These are phyloP conservation scores for Phytophthora foliorum DNA, from an alignment of 352 stramenopile species.

Conservation along the genomic window DNA sequence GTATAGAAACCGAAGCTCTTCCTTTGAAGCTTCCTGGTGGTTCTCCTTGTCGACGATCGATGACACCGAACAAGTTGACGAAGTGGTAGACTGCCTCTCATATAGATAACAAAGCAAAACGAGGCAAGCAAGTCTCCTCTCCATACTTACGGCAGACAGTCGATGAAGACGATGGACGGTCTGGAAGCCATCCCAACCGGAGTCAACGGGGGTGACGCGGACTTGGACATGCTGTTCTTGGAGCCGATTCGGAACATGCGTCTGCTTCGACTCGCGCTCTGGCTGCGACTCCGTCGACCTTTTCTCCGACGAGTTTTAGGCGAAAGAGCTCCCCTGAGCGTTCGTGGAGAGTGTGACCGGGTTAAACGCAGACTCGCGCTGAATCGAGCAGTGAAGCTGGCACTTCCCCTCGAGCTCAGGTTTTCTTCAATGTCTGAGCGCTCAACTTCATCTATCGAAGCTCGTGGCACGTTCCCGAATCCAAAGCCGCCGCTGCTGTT, in stretches of 20 bases:
- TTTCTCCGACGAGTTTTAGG: constrained; percentile 3
- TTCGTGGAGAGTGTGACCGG: constrained; percentile 21
- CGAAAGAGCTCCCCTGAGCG: constrained; percentile 11
- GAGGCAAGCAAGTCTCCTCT: constrained; percentile 2
- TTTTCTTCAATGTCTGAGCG: constrained; percentile 11
- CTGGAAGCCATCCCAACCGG: neutral
- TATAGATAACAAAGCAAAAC: constrained; percentile 27
- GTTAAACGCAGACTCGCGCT: constrained; percentile 28
- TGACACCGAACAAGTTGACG: neutral
- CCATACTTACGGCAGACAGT: constrained; percentile 32
- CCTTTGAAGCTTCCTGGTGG: constrained; percentile 25
- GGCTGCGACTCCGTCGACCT: constrained; percentile 9
- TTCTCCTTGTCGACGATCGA: neutral
- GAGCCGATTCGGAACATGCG: constrained; percentile 21
- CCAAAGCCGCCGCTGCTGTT: constrained; percentile 26
- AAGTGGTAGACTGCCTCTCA: constrained; percentile 6
- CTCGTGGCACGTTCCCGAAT: constrained; percentile 1
- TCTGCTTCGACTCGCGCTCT: constrained; percentile 14
- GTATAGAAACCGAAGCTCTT: constrained; percentile 38
- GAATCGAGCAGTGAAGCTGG: constrained; percentile 27
- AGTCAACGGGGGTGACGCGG: neutral
- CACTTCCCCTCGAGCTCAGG: constrained; percentile 4
- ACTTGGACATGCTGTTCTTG: neutral
- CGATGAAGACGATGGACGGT: constrained; percentile 45
- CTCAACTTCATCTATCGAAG: constrained; percentile 5